Percentiles rank a stretch among this genome's conserved stretches.
Evolutionary conservation across 1,284 basidiomycete genomes (phyloP).

Genomic region (Fistulina hepatica): DNA sequence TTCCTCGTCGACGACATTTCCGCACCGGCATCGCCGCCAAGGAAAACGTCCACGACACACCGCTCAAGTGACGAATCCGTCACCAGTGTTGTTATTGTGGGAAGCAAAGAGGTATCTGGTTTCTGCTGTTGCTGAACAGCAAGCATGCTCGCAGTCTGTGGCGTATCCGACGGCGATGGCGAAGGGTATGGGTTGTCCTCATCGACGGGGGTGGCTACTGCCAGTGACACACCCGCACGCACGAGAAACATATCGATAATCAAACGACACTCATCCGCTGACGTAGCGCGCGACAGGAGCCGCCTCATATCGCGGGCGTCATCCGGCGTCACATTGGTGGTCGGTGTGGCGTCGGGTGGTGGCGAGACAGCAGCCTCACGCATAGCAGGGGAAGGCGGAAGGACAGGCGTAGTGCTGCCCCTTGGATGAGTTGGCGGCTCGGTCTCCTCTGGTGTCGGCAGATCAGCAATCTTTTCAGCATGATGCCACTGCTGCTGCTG

Average conservation of each 20-base stretch:
- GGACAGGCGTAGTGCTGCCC: no score
- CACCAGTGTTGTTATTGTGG: conserved; percentile 1
- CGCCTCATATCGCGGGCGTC: conserved; percentile 57
- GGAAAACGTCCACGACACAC: conserved; percentile 39
- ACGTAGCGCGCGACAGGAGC: conserved; percentile 60
- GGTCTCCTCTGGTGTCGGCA: no score
- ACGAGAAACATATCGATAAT: conserved; percentile 74
- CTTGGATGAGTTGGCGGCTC: no score
- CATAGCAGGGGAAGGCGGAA: not conserved
- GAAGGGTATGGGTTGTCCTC: conserved; percentile 26
- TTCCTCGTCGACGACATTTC: conserved; percentile 4
- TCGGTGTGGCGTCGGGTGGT: conserved; percentile 10
- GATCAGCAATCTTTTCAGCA: no score
- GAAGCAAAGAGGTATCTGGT: not conserved
- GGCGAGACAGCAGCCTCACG: conserved; percentile 6
- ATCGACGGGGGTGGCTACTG: conserved; percentile 21
- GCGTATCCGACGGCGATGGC: conserved; percentile 25
- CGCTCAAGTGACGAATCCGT: conserved; percentile 29
- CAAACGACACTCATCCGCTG: conserved; percentile 73
- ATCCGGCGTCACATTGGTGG: conserved; percentile 19
- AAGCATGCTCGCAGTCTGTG: conserved; percentile 15
- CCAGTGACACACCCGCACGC: conserved; percentile 39
- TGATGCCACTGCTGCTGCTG: no score
- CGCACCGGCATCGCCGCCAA: conserved; percentile 27
- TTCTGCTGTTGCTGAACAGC: not conserved